Percentiles rank a stretch among this genome's conserved stretches.
Conservation (phyloP, 495 filamentous ascomycete species). For the Annulohypoxylon nitens region DNA sequence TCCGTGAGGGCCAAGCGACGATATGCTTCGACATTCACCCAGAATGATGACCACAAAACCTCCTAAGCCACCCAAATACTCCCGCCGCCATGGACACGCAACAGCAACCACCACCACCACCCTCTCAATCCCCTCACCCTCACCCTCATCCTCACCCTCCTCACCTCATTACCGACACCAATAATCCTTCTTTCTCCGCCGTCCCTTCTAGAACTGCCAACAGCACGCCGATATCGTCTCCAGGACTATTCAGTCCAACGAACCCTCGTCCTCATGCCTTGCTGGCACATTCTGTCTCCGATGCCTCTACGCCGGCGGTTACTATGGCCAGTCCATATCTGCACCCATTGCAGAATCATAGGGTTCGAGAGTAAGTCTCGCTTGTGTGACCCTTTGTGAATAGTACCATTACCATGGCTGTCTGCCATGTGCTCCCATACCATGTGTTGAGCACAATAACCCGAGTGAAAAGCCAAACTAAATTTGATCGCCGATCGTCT, state of each 20-base stretch:
- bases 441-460: background rate
- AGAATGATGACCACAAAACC: constrained; percentile 52
- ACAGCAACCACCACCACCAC: constrained; percentile 30
- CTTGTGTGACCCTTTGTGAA: constrained; percentile 1
- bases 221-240: constrained; percentile 77
- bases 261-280: constrained; percentile 56
- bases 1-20: constrained; percentile 46
- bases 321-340: constrained; percentile 67
- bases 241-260: constrained; percentile 72
- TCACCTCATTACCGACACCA: constrained; percentile 53
- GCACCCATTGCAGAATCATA: constrained; percentile 73
- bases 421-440: background rate
- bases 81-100: constrained; percentile 50
- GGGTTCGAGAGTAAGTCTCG: constrained; percentile 67
- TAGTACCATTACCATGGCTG: background rate
- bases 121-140: constrained; percentile 18
- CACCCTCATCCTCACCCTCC: constrained; percentile 34
- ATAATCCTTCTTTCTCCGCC: constrained; percentile 51
- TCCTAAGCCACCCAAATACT: constrained; percentile 44
- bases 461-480: background rate
- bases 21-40: constrained; percentile 49
- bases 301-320: constrained; percentile 61
- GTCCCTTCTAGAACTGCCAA: constrained; percentile 64
- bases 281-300: constrained; percentile 56
- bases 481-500: constrained; percentile 18